Conservation (phyloP, 2,329 filamentous ascomycete species). For the Hypoxylon sp. region DNA sequence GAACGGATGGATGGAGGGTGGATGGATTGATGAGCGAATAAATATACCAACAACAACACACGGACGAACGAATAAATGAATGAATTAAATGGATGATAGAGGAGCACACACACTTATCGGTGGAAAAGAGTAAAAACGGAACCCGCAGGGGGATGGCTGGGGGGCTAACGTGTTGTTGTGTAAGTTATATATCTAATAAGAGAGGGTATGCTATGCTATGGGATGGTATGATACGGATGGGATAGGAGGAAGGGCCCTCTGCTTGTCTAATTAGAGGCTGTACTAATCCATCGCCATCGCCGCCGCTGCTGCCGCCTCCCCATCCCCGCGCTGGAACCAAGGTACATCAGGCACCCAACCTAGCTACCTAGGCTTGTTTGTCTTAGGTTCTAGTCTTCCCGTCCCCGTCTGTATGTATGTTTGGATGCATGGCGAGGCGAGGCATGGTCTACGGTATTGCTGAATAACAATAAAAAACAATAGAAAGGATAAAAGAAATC, state of each 20-base stretch:
- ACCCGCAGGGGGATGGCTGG: constrained; percentile 5
- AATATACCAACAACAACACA: neutral
- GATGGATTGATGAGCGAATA: neutral
- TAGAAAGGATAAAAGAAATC: constrained; percentile 19
- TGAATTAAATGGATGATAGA: constrained; percentile 10
- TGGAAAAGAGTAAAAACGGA: constrained; percentile 10
- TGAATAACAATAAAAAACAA: constrained; percentile 14
- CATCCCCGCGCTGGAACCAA: neutral
- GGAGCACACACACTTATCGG: constrained; percentile 15
- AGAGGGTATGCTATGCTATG: constrained; percentile 3
- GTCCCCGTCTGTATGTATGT: neutral
- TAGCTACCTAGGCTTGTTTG: constrained; percentile 18
- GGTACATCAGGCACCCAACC: neutral
- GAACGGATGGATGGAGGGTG: neutral
- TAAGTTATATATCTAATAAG: constrained; percentile 43
- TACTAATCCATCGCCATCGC: constrained; percentile 6
- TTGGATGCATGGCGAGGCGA: constrained; percentile 1
- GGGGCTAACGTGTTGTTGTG: constrained; percentile 30
- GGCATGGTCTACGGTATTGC: constrained; percentile 9
- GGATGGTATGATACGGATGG: neutral
- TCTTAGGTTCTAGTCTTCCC: constrained; percentile 25
- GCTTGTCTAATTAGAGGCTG: constrained; percentile 4
- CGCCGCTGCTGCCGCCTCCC: too few species aligned
- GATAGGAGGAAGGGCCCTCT: constrained; percentile 7
- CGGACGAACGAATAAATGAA: neutral